Evolutionary conservation across 768 basidiomycete species (phyloP).

Genomic region (Gautieria morchelliformis): DNA sequence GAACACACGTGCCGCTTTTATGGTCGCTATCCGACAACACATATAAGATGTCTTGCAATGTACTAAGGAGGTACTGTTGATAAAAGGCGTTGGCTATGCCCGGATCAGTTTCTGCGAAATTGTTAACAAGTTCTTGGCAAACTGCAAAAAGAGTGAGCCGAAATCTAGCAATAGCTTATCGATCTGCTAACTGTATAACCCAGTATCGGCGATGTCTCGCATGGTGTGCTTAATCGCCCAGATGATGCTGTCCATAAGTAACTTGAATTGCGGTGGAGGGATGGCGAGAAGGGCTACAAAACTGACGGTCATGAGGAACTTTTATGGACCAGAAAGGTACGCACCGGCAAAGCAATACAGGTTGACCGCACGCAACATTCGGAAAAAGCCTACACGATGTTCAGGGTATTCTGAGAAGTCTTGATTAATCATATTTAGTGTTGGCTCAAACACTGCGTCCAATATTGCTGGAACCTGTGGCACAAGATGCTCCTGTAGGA

Average conservation of each 20-base stretch:
- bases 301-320: conserved; percentile 9
- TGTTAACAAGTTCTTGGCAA: conserved; percentile 37
- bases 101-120: conserved; percentile 30
- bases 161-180: conserved; percentile 7
- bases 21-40: conserved; percentile 41
- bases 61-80: conserved; percentile 33
- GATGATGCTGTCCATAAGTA: conserved; percentile 37
- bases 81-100: conserved; percentile 37
- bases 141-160: conserved; percentile 18
- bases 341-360: conserved; percentile 34
- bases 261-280: conserved; percentile 36
- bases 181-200: conserved; percentile 26
- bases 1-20: conserved; percentile 30
- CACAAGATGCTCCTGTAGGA: conserved; percentile 26
- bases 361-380: conserved; percentile 35
- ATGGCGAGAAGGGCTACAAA: conserved; percentile 25
- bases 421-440: conserved; percentile 39
- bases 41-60: conserved; percentile 37
- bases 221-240: conserved; percentile 44
- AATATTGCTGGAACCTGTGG: conserved; percentile 37
- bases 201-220: conserved; percentile 37
- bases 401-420: conserved; percentile 42
- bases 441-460: conserved; percentile 39
- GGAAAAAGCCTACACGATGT: conserved; percentile 40
- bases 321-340: conserved; percentile 9